Evolutionary conservation across 2,329 filamentous ascomycete genomes (phyloP), one percentile per base, ranked within the genome.

Genomic region (Aspergillus ochraceoroseus): DNA sequence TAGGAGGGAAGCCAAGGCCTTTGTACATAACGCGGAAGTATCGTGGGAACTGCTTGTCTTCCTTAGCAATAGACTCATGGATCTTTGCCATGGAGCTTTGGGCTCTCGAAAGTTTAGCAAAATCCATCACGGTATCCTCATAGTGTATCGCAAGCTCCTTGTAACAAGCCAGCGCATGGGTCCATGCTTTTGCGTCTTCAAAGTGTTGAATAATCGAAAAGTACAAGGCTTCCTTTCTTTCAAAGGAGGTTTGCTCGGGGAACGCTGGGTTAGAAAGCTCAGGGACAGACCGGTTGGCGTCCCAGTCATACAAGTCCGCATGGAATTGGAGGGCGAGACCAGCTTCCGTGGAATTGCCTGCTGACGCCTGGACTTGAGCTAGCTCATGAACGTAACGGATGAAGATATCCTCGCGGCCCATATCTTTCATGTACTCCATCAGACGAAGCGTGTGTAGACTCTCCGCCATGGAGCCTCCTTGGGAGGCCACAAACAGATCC

Each of bases 321-420:
- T 96, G 92, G 40, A 96, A 77, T 27, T 87, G 83, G 25, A 96
- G 74, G 3, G 89, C 88, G 47, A 96, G 74, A 8, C 88, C 92
- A 9, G 90, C 90, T 65, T 95, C 89, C 0, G 87, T 85, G 48
- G 82, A 79, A 55, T 95, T 92, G 43, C 83, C 75, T 3, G 84
- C 77, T 27, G 82, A 77, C 6, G 77, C 75, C 62, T 96, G 90
- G 8, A 92, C 71, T 26, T 80, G 71, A 2, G 88, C 86, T 13
- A 96, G 75, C 63, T 95, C 88, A 59, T 96, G 90, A 9, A 96
- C 89, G 56, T 96, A 95, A 50, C 88, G 83, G 49, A 95, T 85
- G 63, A 95, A 96, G 42, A 95, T 95, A 56, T 95, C 89, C 61
- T 95, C 88, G 58, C 94, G 94, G 52, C 94, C 86, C 83, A 95